Evolutionary conservation across 768 basidiomycete species (phyloP), one percentile per base, ranked within the genome.

Genomic region (Jaapia argillacea): DNA sequence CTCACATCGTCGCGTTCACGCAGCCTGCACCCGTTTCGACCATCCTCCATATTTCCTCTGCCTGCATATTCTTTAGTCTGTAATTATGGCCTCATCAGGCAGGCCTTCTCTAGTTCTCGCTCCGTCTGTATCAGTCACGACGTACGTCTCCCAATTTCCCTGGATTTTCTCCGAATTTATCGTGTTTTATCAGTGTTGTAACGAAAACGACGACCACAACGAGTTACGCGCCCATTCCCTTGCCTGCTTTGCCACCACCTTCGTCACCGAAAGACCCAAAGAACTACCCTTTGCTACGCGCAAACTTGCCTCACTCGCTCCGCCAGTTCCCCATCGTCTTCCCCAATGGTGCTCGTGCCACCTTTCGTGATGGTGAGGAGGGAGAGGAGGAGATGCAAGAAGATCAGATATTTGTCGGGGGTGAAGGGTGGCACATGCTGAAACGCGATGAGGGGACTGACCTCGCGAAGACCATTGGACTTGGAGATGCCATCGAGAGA

Each of bases 171-270:
- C 28, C 10, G 16, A 33, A 10, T 10, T 16, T 33, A 16, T 10
- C 28, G 22, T 26, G 28, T 16, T 46, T 49, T 33, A 51, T 27
- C 56, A 91, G 88, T 43, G 85, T 91, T 54, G 82, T 87, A 53
- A 91, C 88, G 40, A 90, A 85, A n/a, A 91, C 89, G 1, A 88
- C 85, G 0, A 91, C 89, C 2, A 91, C 88, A 1, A 91, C 89
- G 2, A 79, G 82, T 7, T 89, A 91, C 65, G 82, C 88, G 44
- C 88, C 88, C n/a, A 88, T 91, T 49, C 81, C 77, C 28, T 59
- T 91, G 2, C 88, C 88, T 1, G 64, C 81, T 5, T 62, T 90
- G 2, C 85, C 87, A 6, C 64, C 79, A 2, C 85, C 84, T 3
- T 62, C 73, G 1, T 72, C 77, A 6, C 84, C 85, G 18, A 82